phyloP scores from a whole-genome alignment of 192 early-diverging fungal species.

The Ramicandelaber brevisporus region DNA sequence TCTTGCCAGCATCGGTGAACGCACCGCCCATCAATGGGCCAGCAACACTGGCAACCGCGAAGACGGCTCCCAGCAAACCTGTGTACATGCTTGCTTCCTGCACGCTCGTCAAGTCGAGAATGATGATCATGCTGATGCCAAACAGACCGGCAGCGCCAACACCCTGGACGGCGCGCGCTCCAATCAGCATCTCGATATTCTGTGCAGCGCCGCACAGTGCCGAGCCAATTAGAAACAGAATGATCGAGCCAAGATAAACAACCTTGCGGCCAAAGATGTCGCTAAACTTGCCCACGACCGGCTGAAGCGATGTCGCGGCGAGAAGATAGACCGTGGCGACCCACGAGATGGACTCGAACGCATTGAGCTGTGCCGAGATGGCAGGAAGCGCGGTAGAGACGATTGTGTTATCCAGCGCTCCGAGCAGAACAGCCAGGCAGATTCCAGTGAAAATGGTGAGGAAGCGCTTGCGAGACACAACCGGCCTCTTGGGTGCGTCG shows the following conservation, averaged over 20 bases:
- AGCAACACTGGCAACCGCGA: conserved; percentile 26
- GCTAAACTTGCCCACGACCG: conserved; percentile 52
- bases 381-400: conserved; percentile 42
- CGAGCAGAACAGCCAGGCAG: conserved; percentile 25
- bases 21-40: conserved; percentile 32
- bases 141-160: conserved; percentile 45
- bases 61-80: conserved; percentile 21
- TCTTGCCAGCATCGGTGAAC: conserved; percentile 24
- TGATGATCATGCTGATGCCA: conserved; percentile 29
- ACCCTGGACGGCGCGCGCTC: conserved; percentile 38
- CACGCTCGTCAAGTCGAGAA: conserved; percentile 33
- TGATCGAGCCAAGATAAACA: conserved; percentile 17
- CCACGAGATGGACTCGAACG: conserved; percentile 43
- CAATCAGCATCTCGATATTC: conserved; percentile 37
- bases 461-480: too few relatives aligned
- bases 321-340: conserved; percentile 46
- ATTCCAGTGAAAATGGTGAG: conserved; percentile 7
- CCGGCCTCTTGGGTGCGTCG: too few relatives aligned
- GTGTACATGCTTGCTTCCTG: conserved; percentile 35
- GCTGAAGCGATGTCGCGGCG: conserved; percentile 45
- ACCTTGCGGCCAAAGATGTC: conserved; percentile 56
- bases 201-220: conserved; percentile 23
- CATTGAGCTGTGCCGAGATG: conserved; percentile 28
- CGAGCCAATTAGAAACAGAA: conserved; percentile 24
- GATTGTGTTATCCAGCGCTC: conserved; percentile 44